phyloP scores from a whole-genome alignment of 164 flowering plant genomes.

The Dillenia turbinata region DNA sequence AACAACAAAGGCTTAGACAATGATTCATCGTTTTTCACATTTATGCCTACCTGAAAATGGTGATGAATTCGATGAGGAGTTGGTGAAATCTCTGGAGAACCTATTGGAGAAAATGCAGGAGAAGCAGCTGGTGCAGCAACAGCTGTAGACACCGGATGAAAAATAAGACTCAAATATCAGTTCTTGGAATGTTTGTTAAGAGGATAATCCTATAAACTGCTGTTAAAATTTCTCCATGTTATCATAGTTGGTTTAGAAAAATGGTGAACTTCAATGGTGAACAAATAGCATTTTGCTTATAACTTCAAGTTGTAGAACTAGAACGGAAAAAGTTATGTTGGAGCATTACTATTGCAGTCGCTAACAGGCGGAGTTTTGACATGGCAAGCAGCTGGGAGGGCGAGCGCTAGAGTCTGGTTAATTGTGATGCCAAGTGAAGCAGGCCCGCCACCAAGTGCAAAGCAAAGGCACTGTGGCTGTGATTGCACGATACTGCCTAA shows the following conservation, averaged over 20 bases:
- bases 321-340: neutral
- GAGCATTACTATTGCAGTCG: conserved; percentile 17
- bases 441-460: conserved; percentile 19
- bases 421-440: conserved; percentile 19
- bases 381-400: conserved; percentile 34
- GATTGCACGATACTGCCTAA: conserved; percentile 19
- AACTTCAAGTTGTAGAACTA: neutral
- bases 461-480: conserved; percentile 32
- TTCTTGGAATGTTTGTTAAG: too few species aligned
- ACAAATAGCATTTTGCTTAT: too few species aligned
- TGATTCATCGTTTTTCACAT: neutral
- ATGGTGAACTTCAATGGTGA: too few species aligned
- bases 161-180: too few species aligned
- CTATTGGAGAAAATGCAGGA: conserved; percentile 7
- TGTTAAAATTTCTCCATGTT: too few species aligned
- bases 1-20: too few species aligned
- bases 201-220: too few species aligned
- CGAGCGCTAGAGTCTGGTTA: conserved; percentile 24
- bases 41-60: neutral
- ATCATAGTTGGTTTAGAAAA: too few species aligned
- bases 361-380: conserved; percentile 26
- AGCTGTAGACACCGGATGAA: neutral
- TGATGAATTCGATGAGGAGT: conserved; percentile 9
- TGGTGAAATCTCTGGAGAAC: neutral
- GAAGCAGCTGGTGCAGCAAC: conserved; percentile 16